Conservation (phyloP, 2,329 filamentous ascomycete genomes). For the Madurella mycetomatis region DNA sequence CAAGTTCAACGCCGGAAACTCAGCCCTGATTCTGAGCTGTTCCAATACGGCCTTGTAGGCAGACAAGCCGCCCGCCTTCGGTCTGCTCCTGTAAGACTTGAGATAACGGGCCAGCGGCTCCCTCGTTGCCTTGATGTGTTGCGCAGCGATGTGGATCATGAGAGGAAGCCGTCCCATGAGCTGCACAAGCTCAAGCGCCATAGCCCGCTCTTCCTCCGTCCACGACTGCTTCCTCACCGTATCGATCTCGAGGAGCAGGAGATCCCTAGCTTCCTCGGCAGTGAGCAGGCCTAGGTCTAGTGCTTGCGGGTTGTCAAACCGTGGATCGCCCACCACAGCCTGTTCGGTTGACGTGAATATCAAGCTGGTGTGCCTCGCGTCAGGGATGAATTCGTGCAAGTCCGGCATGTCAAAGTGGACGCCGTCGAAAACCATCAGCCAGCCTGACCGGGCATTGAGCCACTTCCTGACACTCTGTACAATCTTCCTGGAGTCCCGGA, state of each 20-base stretch:
- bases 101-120: constrained; percentile 60
- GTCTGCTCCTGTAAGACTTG: constrained; percentile 51
- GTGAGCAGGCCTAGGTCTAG: constrained; percentile 53
- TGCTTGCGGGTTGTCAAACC: constrained; percentile 54
- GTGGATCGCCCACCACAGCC: constrained; percentile 50
- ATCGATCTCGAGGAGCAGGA: constrained; percentile 61
- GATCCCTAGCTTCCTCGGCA: constrained; percentile 52
- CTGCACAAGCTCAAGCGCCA: constrained; percentile 58
- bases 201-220: constrained; percentile 49
- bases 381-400: constrained; percentile 60
- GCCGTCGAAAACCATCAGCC: constrained; percentile 65
- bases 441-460: constrained; percentile 58
- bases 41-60: constrained; percentile 47
- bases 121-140: constrained; percentile 55
- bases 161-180: constrained; percentile 62
- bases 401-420: constrained; percentile 56
- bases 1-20: constrained; percentile 56
- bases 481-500: constrained; percentile 41
- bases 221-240: constrained; percentile 54
- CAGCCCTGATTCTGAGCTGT: constrained; percentile 44
- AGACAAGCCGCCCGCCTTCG: constrained; percentile 47
- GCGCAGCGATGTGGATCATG: constrained; percentile 63
- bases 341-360: constrained; percentile 65
- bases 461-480: constrained; percentile 56
- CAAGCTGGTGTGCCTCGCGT: constrained; percentile 56